Evolutionary conservation across 331 rosid genomes (phyloP), one percentile per base, ranked within the genome.

Genomic region (Pyracantha coccinea): DNA sequence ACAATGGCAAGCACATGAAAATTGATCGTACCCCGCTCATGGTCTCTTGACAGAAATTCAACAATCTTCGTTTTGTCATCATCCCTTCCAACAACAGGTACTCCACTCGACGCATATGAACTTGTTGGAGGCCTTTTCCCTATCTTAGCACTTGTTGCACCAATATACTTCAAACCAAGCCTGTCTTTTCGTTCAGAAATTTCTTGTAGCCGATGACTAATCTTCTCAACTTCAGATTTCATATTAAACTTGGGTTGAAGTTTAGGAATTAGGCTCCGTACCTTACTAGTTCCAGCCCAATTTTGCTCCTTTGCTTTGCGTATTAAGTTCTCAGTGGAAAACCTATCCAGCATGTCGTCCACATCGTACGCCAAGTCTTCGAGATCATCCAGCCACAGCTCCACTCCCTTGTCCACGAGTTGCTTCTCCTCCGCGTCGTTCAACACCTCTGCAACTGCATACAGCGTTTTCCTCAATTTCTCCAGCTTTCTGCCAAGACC

Each of bases 1-100:
- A 75, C 75, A 27, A 80, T 70, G 12, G 87, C 62, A 21, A 79
- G 3, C 57, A 83, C 78, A 16, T 23, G 17, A 11, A 72, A 4
- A 0, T 45, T 54, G 15, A n/a, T n/a, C n/a, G n/a, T n/a, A 55
- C 28, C 41, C 32, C 28, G 17, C 55, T 19, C n/a, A n/a, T n/a
- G n/a, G n/a, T n/a, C 45, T 13, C 71, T 62, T 8, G 21, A 4
- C 60, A 47, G 13, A 24, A 78, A 35, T 5, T 27, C 16, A 7
- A 62, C 19, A 10, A 80, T 52, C 19, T 12, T 16, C 1, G 73
- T 58, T 59, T 27, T 71, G 28, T 78, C 83, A 6, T 19, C 52
- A 28, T 59, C 64, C 53, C 83, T 71, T 11, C 83, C 80, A 25
- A 28, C 41, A 23, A 70, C 71, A 4, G 29, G 71, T 15, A 6